These are phyloP conservation scores for Acacia crassicarpa DNA, from an alignment of 306 rosid species.

Conservation along the genomic window DNA sequence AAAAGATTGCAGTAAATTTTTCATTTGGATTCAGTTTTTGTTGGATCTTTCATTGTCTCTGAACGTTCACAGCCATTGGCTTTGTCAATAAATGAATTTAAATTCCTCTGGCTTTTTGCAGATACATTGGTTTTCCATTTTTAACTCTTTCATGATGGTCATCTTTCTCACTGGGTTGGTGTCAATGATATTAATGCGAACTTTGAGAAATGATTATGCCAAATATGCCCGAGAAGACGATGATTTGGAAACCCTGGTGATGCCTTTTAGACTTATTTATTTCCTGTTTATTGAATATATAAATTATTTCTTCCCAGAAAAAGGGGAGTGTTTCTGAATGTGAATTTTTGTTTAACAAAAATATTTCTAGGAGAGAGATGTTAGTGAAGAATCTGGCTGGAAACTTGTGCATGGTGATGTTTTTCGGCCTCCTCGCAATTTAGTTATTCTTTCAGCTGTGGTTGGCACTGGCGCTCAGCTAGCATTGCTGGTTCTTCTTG, in stretches of 20 bases:
- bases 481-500: conserved; percentile 93
- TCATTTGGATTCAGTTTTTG: conserved; percentile 20
- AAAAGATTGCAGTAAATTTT: conserved; percentile 19
- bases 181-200: conserved; percentile 98
- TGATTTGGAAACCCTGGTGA: conserved; percentile 93
- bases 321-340: conserved; percentile 20
- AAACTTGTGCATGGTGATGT: conserved; percentile 99
- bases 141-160: conserved; percentile 99
- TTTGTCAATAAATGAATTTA: conserved; percentile 24
- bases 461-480: conserved; percentile 99
- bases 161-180: conserved; percentile 98
- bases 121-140: conserved; percentile 99
- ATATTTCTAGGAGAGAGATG: conserved; percentile 87
- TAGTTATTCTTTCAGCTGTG: conserved; percentile 92
- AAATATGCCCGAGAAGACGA: conserved; percentile 99
- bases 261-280: conserved; percentile 23
- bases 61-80: background rate
- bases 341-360: conserved; percentile 25
- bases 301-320: background rate
- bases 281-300: background rate
- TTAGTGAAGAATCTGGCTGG: conserved; percentile 99
- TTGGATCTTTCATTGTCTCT: background rate
- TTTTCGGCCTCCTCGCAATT: conserved; percentile 83
- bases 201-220: conserved; percentile 97
- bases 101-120: conserved; percentile 44